These are phyloP conservation scores for Mycena indigotica DNA, from an alignment of 768 basidiomycete species.

Conservation along the genomic window DNA sequence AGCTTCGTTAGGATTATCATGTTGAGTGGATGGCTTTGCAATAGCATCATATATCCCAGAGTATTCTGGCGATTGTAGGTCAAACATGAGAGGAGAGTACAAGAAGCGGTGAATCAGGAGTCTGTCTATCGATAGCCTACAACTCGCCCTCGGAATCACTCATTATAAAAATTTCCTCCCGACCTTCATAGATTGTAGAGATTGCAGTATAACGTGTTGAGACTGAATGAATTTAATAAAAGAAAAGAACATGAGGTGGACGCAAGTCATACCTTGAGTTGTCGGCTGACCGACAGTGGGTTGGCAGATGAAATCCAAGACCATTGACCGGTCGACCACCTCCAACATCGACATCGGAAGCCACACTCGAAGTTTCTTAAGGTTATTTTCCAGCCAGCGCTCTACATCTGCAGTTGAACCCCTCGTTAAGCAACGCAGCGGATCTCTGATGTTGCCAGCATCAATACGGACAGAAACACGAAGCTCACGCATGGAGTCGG, in stretches of 20 bases:
- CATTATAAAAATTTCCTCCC: too few relatives aligned
- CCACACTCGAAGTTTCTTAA: background rate
- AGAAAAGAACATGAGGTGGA: background rate
- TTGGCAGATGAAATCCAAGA: background rate
- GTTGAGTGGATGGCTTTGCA: background rate
- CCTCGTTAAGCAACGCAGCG: background rate
- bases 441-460: background rate
- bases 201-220: too few relatives aligned
- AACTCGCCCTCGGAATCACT: too few relatives aligned
- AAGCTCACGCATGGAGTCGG: background rate
- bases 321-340: background rate
- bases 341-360: background rate
- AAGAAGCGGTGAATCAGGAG: background rate
- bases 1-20: background rate
- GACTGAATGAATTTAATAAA: too few relatives aligned
- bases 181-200: too few relatives aligned
- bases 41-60: background rate
- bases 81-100: background rate
- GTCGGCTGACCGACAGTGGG: background rate
- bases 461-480: background rate
- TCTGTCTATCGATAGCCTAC: background rate
- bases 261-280: background rate
- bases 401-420: background rate
- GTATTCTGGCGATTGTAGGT: background rate
- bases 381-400: background rate